Percentiles rank a stretch among this genome's conserved stretches.
Conservation (phyloP, 257 asterid genomes). For the Mitragyna speciosa region DNA sequence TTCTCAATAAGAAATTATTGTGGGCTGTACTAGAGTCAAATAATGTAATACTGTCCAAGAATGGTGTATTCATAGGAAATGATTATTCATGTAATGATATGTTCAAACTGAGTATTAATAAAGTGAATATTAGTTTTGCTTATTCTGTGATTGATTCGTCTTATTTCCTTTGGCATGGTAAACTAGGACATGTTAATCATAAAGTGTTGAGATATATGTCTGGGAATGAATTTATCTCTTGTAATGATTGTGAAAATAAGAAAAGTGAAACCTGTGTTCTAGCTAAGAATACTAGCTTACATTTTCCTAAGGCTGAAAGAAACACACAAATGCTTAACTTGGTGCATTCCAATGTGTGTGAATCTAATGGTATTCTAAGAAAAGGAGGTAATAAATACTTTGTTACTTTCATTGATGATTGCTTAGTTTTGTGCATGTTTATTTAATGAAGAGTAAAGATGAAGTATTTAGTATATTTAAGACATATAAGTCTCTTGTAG, state of each 20-base stretch:
- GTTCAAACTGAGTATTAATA: background rate
- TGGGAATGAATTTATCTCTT: background rate
- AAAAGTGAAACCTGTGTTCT: background rate
- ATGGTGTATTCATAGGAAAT: background rate
- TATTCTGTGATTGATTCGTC: background rate
- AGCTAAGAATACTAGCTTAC: background rate
- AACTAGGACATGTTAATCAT: background rate
- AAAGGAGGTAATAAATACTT: background rate
- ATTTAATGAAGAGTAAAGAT: too few relatives aligned
- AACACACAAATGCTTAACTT: background rate
- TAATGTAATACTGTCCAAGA: background rate
- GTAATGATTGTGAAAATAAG: background rate
- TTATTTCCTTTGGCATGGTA: background rate
- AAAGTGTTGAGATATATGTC: background rate
- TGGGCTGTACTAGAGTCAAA: background rate
- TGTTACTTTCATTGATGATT: too few relatives aligned
- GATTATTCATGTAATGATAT: background rate
- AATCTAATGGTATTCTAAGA: background rate
- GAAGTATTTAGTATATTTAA: too few relatives aligned
- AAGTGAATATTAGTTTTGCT: background rate
- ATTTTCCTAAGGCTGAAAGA: background rate
- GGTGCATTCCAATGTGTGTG: background rate
- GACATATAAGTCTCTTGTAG: too few relatives aligned
- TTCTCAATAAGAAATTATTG: background rate
- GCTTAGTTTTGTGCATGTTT: too few relatives aligned